These are phyloP conservation scores for Dalechampia spathulata DNA, from an alignment of 441 rosid genomes.

Conservation along the genomic window DNA sequence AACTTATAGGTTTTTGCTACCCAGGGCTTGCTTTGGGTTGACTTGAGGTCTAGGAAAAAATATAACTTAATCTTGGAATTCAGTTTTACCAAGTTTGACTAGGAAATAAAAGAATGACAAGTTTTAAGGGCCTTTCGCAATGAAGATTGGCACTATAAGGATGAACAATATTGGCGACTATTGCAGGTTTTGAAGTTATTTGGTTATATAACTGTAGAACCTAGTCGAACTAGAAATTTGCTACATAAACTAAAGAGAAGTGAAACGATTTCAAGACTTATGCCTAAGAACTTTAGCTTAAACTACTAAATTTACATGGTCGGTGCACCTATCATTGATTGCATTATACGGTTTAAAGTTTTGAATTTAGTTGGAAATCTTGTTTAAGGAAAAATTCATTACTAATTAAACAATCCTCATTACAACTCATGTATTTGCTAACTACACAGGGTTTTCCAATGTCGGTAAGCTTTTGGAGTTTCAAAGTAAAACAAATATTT, in stretches of 20 bases:
- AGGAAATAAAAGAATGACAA: neutral
- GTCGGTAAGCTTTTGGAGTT: neutral
- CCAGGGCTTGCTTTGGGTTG: neutral
- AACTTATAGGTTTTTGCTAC: neutral
- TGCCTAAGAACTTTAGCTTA: too few species aligned
- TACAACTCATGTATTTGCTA: too few species aligned
- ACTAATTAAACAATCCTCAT: too few species aligned
- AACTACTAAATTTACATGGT: too few species aligned
- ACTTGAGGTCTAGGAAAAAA: neutral
- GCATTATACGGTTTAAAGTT: too few species aligned
- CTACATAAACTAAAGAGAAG: neutral
- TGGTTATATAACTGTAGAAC: neutral
- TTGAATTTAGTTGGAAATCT: too few species aligned
- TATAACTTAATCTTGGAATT: neutral
- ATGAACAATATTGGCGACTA: neutral
- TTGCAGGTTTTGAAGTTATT: neutral
- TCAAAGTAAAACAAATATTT: neutral
- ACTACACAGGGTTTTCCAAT: neutral
- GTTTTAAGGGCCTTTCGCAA: neutral
- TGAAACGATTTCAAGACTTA: too few species aligned
- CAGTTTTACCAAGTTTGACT: neutral
- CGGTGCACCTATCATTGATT: too few species aligned
- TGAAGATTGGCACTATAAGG: neutral
- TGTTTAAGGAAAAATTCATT: too few species aligned
- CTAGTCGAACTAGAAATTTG: neutral